Evolutionary conservation across 805 yeast genomes (phyloP).

Genomic region (Lipomyces mesembrius): DNA sequence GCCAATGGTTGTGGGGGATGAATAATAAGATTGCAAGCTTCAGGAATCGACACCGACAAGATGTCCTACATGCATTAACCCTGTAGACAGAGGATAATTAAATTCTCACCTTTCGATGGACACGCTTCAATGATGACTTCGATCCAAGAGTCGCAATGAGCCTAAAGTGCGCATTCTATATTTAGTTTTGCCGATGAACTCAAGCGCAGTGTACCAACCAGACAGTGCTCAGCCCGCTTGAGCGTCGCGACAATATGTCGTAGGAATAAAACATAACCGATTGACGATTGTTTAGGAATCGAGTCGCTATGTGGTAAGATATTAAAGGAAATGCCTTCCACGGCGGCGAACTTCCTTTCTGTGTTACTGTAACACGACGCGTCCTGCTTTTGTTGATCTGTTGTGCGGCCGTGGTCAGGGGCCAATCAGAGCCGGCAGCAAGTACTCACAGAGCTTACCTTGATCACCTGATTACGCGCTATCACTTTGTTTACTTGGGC

Average conservation of each 20-base stretch:
- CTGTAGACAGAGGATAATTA: neutral
- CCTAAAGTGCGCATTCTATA: conserved; percentile 21
- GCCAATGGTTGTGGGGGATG: conserved; percentile 41
- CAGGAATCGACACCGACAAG: conserved; percentile 37
- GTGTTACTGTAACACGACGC: neutral
- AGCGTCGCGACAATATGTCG: conserved; percentile 28
- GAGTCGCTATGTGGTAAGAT: neutral
- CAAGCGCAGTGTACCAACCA: conserved; percentile 27
- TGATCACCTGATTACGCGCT: conserved; percentile 4
- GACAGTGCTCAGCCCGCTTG: conserved; percentile 35
- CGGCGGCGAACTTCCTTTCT: no score
- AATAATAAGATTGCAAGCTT: conserved; percentile 35
- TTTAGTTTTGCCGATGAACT: neutral
- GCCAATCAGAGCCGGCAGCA: no score
- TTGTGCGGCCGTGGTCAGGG: no score
- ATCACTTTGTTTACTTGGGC: neutral
- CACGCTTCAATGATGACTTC: conserved; percentile 35
- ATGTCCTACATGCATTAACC: conserved; percentile 27
- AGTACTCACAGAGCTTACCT: neutral
- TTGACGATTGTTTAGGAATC: neutral
- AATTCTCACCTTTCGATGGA: conserved; percentile 33
- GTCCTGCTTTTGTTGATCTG: neutral
- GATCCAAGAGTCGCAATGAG: conserved; percentile 40
- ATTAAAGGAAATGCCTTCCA: neutral
- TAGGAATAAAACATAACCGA: conserved; percentile 35